phyloP scores from a whole-genome alignment of 345 rosid species.

The Barbarea vulgaris region DNA sequence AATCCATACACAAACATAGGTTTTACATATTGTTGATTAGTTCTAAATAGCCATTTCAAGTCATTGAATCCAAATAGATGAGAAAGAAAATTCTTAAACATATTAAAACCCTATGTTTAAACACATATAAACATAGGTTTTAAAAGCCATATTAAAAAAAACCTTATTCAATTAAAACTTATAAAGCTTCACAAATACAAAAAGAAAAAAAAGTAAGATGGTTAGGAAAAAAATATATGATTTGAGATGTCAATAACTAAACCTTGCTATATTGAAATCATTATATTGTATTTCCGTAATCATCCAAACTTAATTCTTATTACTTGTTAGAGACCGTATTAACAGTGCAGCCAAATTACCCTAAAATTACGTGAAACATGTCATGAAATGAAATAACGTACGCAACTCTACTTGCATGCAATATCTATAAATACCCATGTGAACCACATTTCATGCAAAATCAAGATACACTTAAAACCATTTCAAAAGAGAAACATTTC shows the following conservation, averaged over 20 bases:
- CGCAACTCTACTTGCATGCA: slow-evolving; percentile 34
- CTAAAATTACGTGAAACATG: slow-evolving; percentile 24
- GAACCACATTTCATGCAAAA: slow-evolving; percentile 25
- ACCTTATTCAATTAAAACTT: background rate
- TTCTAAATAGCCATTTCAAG: background rate
- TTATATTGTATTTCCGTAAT: slow-evolving; percentile 26
- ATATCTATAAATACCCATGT: slow-evolving; percentile 34
- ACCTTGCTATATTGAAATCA: slow-evolving; percentile 19
- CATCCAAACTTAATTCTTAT: slow-evolving; percentile 32
- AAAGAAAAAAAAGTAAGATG: background rate
- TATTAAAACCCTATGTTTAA: background rate
- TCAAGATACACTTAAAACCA: slow-evolving; percentile 4
- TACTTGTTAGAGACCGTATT: slow-evolving; percentile 7
- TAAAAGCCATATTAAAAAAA: too few relatives aligned
- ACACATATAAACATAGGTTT: too few relatives aligned
- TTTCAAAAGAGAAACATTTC: slow-evolving; percentile 21
- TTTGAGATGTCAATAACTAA: slow-evolving; percentile 21
- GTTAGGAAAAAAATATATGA: slow-evolving; percentile 10
- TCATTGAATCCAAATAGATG: background rate
- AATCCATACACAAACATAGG: background rate
- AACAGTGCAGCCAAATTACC: slow-evolving; percentile 29
- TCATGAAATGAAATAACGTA: slow-evolving; percentile 24
- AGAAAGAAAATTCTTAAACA: background rate
- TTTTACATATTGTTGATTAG: background rate
- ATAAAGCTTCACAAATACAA: slow-evolving; percentile 10